Conservation (phyloP, 2,329 filamentous ascomycete species). For the Penicillium oxalicum region DNA sequence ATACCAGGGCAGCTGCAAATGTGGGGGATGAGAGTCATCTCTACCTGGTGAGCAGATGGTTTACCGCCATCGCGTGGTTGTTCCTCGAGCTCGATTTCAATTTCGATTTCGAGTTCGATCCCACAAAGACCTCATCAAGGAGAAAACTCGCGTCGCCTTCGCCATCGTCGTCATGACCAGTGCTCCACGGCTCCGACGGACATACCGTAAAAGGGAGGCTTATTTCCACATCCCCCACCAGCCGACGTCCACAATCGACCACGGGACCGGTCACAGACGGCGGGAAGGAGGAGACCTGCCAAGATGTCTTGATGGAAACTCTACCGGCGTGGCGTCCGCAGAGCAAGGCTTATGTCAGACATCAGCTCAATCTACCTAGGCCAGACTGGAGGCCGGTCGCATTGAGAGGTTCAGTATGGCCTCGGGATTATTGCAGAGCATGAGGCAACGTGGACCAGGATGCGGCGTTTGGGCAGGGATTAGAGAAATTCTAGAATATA, state of each 20-base stretch:
- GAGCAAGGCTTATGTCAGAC: not conserved
- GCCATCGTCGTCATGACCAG: too few relatives aligned
- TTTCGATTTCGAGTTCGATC: too few relatives aligned
- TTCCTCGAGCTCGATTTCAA: too few relatives aligned
- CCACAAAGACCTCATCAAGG: too few relatives aligned
- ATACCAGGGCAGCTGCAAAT: not conserved
- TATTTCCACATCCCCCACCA: not conserved
- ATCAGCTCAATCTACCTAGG: not conserved
- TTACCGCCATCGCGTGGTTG: not conserved
- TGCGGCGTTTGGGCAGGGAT: too few relatives aligned
- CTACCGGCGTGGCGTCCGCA: not conserved
- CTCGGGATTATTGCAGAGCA: too few relatives aligned
- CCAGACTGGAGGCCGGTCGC: too few relatives aligned
- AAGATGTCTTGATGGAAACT: not conserved
- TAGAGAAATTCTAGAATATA: too few relatives aligned
- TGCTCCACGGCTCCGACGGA: too few relatives aligned
- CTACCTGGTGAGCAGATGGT: not conserved
- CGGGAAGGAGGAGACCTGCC: not conserved
- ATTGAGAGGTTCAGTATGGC: too few relatives aligned
- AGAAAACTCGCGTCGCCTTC: too few relatives aligned
- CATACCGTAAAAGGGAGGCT: not conserved
- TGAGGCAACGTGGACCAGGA: too few relatives aligned
- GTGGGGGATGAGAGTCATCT: not conserved
- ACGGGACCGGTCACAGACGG: not conserved
- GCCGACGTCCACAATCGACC: not conserved